A percentile compares a stretch with the other conserved stretches of the same genome.
These are phyloP conservation scores for Chaetomium cochliodes DNA, from an alignment of 495 filamentous ascomycete species.

Conservation along the genomic window DNA sequence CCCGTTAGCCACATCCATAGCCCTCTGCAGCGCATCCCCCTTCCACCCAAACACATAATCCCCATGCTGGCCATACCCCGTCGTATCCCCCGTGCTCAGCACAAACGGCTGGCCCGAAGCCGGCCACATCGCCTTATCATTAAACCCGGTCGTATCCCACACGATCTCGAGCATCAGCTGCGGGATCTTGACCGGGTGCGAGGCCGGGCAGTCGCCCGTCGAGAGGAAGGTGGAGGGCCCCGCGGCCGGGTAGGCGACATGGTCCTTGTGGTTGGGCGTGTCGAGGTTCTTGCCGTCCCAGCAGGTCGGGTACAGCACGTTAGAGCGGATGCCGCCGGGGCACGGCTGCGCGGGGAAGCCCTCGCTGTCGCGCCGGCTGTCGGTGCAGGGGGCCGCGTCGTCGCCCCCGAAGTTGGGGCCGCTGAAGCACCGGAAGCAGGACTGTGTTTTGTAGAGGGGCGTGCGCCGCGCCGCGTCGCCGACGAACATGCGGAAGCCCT, in stretches of 20 bases:
- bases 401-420: constrained; percentile 44
- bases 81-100: constrained; percentile 43
- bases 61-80: constrained; percentile 45
- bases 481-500: constrained; percentile 41
- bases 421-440: constrained; percentile 47
- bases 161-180: constrained; percentile 46
- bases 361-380: constrained; percentile 37
- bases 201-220: constrained; percentile 44
- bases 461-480: constrained; percentile 36
- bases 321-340: constrained; percentile 44
- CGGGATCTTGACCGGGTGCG: constrained; percentile 45
- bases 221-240: constrained; percentile 37
- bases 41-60: constrained; percentile 44
- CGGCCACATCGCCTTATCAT: constrained; percentile 42
- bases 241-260: constrained; percentile 42
- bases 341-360: constrained; percentile 36
- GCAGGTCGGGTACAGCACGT: constrained; percentile 46
- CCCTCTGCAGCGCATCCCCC: constrained; percentile 35
- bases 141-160: constrained; percentile 43
- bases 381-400: constrained; percentile 37
- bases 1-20: constrained; percentile 42
- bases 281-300: constrained; percentile 43
- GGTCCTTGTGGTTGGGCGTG: constrained; percentile 42
- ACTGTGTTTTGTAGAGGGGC: constrained; percentile 36
- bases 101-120: constrained; percentile 45